A percentile compares a stretch with the other conserved stretches of the same genome.
Evolutionary conservation across 1,284 basidiomycete genomes (phyloP).

Genomic region (Trametes polyzona): DNA sequence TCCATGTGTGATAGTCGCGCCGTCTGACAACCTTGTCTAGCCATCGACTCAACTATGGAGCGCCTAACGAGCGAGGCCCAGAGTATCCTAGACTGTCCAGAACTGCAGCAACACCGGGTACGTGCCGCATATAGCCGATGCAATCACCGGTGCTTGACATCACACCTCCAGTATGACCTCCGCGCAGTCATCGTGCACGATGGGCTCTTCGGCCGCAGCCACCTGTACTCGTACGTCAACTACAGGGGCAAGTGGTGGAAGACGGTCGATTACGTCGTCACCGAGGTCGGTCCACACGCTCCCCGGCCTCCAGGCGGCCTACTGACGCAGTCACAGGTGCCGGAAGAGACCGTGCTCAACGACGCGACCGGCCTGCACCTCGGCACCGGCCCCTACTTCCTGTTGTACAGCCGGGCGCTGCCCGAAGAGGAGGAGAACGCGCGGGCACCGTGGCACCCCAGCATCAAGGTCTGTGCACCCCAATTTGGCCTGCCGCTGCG

Average conservation of each 20-base stretch:
- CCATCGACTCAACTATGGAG: conserved; percentile 52
- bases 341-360: conserved; percentile 66
- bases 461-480: conserved; percentile 41
- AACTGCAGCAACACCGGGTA: conserved; percentile 62
- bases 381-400: conserved; percentile 72
- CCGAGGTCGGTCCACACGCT: conserved; percentile 48
- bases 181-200: conserved; percentile 76
- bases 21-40: conserved; percentile 40
- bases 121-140: conserved; percentile 26
- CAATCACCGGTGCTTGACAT: neutral
- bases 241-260: conserved; percentile 76
- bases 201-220: conserved; percentile 71
- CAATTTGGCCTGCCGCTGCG: neutral
- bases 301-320: neutral
- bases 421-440: conserved; percentile 38
- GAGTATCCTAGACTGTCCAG: conserved; percentile 59
- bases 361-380: conserved; percentile 73
- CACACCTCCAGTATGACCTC: conserved; percentile 64
- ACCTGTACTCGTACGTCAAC: conserved; percentile 76
- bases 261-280: conserved; percentile 69
- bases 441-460: conserved; percentile 44
- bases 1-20: neutral
- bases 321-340: conserved; percentile 47
- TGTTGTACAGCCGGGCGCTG: conserved; percentile 66
- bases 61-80: conserved; percentile 47